Percentiles rank a stretch among this genome's conserved stretches.
Evolutionary conservation across 2,329 filamentous ascomycete genomes (phyloP).

Genomic region (Aspergillus nomiae): DNA sequence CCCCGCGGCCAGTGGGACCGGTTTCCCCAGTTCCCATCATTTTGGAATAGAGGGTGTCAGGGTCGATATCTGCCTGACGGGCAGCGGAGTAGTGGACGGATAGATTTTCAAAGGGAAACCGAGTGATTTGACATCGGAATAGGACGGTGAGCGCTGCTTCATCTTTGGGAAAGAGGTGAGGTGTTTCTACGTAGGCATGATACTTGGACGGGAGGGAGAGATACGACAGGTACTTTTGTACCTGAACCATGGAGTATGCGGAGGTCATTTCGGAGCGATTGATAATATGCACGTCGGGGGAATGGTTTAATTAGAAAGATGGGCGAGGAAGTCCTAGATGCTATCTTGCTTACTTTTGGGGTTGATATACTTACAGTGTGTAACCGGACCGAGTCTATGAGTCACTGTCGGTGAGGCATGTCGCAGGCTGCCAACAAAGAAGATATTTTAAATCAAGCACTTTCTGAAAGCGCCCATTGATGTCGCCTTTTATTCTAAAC

Average conservation of each 20-base stretch:
- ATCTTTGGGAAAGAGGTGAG: constrained; percentile 33
- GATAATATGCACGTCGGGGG: not conserved
- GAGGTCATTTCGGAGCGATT: constrained; percentile 12
- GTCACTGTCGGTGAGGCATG: not conserved
- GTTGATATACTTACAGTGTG: not conserved
- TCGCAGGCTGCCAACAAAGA: too few species aligned
- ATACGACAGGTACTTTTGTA: constrained; percentile 36
- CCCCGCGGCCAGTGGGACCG: constrained; percentile 47
- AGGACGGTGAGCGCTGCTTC: constrained; percentile 46
- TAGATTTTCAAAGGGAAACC: constrained; percentile 61
- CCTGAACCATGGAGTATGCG: constrained; percentile 30
- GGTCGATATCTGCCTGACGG: constrained; percentile 47
- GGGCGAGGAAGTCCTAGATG: not conserved
- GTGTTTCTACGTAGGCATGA: constrained; percentile 20
- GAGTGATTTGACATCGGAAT: constrained; percentile 46
- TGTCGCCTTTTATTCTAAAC: too few species aligned
- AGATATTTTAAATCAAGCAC: too few species aligned
- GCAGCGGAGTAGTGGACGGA: constrained; percentile 53
- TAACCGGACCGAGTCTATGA: not conserved
- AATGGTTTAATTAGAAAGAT: not conserved
- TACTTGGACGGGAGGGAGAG: constrained; percentile 31
- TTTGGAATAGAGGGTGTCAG: constrained; percentile 53
- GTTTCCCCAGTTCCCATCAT: constrained; percentile 39
- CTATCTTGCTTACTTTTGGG: not conserved
- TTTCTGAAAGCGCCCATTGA: too few species aligned